Conservation (phyloP, 306 rosid genomes). For the Purshia tridentata region DNA sequence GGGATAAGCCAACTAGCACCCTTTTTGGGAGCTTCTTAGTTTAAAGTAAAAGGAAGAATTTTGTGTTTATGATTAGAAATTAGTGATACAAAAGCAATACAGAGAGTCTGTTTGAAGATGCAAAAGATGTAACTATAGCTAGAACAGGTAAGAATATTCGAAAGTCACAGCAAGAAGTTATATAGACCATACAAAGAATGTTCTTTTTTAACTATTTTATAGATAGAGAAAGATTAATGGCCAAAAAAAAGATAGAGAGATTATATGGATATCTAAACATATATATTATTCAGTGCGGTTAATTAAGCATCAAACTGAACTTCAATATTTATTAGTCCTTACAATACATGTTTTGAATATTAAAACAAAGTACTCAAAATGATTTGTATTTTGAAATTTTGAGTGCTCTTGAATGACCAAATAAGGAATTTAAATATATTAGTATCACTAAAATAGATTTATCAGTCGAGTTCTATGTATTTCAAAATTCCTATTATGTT, state of each 20-base stretch:
- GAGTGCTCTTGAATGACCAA: neutral
- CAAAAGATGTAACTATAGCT: neutral
- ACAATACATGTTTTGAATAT: neutral
- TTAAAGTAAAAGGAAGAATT: neutral
- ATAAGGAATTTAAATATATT: neutral
- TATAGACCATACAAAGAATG: too few relatives aligned
- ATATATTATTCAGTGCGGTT: neutral
- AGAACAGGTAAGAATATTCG: too few relatives aligned
- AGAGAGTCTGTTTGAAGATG: neutral
- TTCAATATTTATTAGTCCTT: neutral
- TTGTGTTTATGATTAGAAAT: neutral
- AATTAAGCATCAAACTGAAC: neutral
- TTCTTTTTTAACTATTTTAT: too few relatives aligned
- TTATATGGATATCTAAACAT: neutral
- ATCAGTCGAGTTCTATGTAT: neutral
- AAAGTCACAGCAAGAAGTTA: too few relatives aligned
- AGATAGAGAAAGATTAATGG: too few relatives aligned
- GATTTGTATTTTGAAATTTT: neutral
- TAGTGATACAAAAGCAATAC: neutral
- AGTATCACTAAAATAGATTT: neutral
- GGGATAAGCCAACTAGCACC: neutral
- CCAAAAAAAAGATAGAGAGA: too few relatives aligned
- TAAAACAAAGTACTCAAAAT: neutral
- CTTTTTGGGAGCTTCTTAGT: neutral
- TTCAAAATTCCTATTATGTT: slow-evolving; percentile 3